phyloP scores from a whole-genome alignment of 2,329 filamentous ascomycete genomes.

The Aureobasidium pullulans region DNA sequence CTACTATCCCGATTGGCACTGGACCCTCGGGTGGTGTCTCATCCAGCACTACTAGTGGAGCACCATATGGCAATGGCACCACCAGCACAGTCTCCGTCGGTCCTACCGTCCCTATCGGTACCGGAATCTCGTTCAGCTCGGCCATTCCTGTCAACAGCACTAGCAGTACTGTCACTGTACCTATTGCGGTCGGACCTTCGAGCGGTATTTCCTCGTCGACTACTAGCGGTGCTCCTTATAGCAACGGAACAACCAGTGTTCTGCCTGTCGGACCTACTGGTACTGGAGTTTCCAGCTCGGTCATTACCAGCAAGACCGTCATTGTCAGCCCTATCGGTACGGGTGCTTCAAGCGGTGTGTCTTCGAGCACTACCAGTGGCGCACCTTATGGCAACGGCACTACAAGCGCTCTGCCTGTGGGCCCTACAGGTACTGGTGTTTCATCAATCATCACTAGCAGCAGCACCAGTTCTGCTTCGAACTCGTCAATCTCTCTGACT shows the following conservation, averaged over 20 bases:
- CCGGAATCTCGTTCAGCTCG: neutral
- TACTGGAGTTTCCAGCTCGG: neutral
- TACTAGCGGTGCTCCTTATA: neutral
- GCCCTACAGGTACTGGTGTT: conserved; percentile 6
- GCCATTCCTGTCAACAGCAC: neutral
- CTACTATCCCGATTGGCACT: neutral
- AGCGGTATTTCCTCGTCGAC: neutral
- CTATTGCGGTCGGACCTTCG: neutral
- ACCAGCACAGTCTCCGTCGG: neutral
- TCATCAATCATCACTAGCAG: neutral
- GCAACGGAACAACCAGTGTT: neutral
- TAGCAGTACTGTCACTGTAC: neutral
- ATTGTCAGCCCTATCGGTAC: neutral
- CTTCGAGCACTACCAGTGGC: neutral
- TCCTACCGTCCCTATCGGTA: neutral
- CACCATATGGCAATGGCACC: neutral
- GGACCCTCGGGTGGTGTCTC: neutral
- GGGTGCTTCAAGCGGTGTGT: neutral
- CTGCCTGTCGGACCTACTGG: neutral
- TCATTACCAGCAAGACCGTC: neutral
- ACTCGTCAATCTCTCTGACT: neutral
- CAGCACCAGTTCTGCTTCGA: neutral
- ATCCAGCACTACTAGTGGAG: neutral
- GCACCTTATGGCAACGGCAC: conserved; percentile 4
- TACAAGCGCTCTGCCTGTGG: conserved; percentile 1